phyloP scores from a whole-genome alignment of 2,329 filamentous ascomycete genomes.

The Diaporthe sp. region DNA sequence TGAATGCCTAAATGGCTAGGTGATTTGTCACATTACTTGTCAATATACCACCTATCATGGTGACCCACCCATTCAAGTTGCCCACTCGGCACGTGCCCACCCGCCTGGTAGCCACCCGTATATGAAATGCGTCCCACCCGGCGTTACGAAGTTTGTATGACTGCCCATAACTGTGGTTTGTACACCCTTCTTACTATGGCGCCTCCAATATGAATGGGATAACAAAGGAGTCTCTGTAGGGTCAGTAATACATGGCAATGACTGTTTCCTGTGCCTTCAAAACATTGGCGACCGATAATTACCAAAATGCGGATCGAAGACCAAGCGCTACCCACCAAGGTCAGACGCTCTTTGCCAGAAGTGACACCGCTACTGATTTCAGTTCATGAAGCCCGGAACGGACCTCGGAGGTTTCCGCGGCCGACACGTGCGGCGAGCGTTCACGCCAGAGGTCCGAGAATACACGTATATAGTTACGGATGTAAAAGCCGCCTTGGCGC shows the following conservation, averaged over 20 bases:
- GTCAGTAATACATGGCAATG: no score
- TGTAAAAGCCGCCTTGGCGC: neutral
- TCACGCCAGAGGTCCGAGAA: neutral
- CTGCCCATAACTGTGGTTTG: neutral
- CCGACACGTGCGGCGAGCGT: neutral
- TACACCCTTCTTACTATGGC: rapidly evolving
- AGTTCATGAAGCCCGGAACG: neutral
- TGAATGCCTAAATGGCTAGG: neutral
- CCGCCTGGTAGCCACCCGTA: neutral
- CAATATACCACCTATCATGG: neutral
- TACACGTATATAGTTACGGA: neutral
- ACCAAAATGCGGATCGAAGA: rapidly evolving
- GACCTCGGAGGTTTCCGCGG: neutral
- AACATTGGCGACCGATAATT: no score
- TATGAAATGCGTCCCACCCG: neutral
- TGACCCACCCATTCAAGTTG: neutral
- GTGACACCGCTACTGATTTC: neutral
- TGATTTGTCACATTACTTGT: rapidly evolving
- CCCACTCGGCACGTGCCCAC: neutral
- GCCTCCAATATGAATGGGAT: no score
- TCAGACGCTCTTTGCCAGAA: neutral
- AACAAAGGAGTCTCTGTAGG: no score
- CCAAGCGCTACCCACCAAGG: no score
- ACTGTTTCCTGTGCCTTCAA: no score
- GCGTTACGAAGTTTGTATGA: neutral